These are phyloP conservation scores for Ophiosphaerella narmari DNA, from an alignment of 2,329 filamentous ascomycete species.

Conservation along the genomic window DNA sequence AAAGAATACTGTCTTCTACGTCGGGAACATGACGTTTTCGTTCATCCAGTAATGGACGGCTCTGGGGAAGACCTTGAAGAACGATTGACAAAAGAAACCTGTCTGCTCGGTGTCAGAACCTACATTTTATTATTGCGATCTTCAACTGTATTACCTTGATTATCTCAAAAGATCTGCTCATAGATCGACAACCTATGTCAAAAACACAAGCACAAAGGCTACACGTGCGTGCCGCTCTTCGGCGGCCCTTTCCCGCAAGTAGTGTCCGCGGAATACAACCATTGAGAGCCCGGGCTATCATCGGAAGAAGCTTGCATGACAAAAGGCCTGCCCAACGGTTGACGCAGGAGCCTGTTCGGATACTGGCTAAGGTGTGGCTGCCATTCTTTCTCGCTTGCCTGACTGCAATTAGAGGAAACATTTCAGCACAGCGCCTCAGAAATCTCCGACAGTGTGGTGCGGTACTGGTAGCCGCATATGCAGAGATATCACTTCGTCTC, in stretches of 20 bases:
- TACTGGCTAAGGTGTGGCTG: constrained; percentile 8
- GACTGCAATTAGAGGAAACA: constrained; percentile 1
- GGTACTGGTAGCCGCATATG: constrained; percentile 7
- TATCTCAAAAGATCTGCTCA: constrained; percentile 29
- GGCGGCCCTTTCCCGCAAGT: constrained; percentile 26
- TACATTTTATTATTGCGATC: constrained; percentile 30
- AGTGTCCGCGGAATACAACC: constrained; percentile 21
- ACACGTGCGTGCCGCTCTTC: constrained; percentile 14
- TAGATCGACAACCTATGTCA: constrained; percentile 24
- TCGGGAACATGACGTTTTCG: not conserved
- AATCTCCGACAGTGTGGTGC: constrained; percentile 1
- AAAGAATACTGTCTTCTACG: not conserved
- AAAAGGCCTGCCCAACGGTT: constrained; percentile 2
- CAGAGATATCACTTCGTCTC: constrained; percentile 10
- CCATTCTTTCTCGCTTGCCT: not conserved
- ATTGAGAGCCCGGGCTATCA: not conserved
- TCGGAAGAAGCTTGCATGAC: not conserved
- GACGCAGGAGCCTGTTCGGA: constrained; percentile 10
- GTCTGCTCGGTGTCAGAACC: not conserved
- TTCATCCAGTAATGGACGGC: not conserved
- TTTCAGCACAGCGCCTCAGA: constrained; percentile 3
- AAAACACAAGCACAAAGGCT: constrained; percentile 10
- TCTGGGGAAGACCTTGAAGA: not conserved
- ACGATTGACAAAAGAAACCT: constrained; percentile 4
- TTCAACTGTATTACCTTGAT: constrained; percentile 18